Evolutionary conservation across 305 asterid genomes (phyloP), one percentile per base, ranked within the genome.

Genomic region (Withania somnifera): DNA sequence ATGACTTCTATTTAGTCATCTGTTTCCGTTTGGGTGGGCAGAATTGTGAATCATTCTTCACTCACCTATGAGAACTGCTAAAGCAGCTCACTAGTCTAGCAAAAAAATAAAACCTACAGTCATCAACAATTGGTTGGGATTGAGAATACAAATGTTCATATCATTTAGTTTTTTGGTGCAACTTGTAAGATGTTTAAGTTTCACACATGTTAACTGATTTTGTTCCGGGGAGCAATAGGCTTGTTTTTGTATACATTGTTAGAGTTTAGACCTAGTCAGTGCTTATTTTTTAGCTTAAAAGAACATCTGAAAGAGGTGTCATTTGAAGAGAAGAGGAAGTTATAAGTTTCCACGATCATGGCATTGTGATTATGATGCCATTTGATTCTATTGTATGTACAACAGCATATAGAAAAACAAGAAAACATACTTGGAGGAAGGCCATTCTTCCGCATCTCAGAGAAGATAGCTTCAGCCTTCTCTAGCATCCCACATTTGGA

Each of bases 381-480:
- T 24, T 73, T 73, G 58, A 73, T 34, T 13, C 1, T 20, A 15
- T 58, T 20, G 24, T 11, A 56, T 56, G 56, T 42, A 78, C 0
- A 56, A 78, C 6, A 52, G 36, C 13, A 66, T 57, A 67, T 68
- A 69, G 22, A 79, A 75, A 32, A 80, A 17, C 22, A 40, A 32
- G 24, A 20, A 56, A 79, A 82, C 92, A 13, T 90, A 93, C 98
- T 90, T 20, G 94, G 89, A 13, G 92, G 90, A 57, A 87, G 83
- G 85, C 94, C 89, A 76, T 86, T 85, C 68, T 87, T 91, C 53
- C 89, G 87, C 96, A 95, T 91, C 90, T 92, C 97, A 11, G 85
- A 82, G 52, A 95, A 90, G 81, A 93, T 90, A 36, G 97, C 95
- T 86, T 93, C 96, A 24, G 94, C 95, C 53, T 89, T 91, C 78